Conservation (phyloP, 2,329 filamentous ascomycete species). For the Colletotrichum ledebouriae region DNA sequence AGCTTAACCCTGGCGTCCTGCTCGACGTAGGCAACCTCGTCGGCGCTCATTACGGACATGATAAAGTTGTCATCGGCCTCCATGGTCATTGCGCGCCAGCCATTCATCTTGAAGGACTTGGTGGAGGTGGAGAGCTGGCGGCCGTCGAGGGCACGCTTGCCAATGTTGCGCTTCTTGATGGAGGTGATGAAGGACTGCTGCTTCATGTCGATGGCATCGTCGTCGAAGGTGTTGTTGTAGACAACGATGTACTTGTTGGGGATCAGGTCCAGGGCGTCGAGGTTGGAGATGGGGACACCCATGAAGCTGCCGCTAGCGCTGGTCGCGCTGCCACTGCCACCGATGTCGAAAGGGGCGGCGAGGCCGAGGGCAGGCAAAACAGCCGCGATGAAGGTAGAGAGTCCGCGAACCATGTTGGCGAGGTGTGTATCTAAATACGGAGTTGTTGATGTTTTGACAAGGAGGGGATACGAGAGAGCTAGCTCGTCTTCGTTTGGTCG, state of each 20-base stretch:
- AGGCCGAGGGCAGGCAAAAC: conserved; percentile 44
- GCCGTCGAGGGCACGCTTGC: conserved; percentile 63
- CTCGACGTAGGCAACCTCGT: conserved; percentile 67
- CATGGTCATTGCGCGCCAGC: conserved; percentile 67
- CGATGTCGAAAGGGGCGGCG: conserved; percentile 45
- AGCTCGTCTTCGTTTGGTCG: conserved; percentile 39
- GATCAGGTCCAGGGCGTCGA: conserved; percentile 62
- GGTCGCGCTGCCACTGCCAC: conserved; percentile 41
- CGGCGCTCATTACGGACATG: conserved; percentile 60
- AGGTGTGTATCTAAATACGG: conserved; percentile 17
- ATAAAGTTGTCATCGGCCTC: conserved; percentile 66
- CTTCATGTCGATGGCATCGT: conserved; percentile 63
- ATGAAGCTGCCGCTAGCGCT: conserved; percentile 50
- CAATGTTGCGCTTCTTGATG: conserved; percentile 69
- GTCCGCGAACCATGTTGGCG: conserved; percentile 45
- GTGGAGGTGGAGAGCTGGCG: conserved; percentile 62
- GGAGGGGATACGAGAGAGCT: conserved; percentile 39
- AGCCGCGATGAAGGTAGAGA: conserved; percentile 45
- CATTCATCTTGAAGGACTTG: conserved; percentile 60
- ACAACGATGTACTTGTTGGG: conserved; percentile 74
- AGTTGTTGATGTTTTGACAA: conserved; percentile 31
- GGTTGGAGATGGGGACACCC: conserved; percentile 64
- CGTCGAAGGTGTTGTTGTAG: conserved; percentile 68
- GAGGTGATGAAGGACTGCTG: conserved; percentile 61
- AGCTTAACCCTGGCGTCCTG: conserved; percentile 64